Base-by-base conservation (phyloP, 1,139 yeast species). In the Suhomyces terraborum region DNA sequence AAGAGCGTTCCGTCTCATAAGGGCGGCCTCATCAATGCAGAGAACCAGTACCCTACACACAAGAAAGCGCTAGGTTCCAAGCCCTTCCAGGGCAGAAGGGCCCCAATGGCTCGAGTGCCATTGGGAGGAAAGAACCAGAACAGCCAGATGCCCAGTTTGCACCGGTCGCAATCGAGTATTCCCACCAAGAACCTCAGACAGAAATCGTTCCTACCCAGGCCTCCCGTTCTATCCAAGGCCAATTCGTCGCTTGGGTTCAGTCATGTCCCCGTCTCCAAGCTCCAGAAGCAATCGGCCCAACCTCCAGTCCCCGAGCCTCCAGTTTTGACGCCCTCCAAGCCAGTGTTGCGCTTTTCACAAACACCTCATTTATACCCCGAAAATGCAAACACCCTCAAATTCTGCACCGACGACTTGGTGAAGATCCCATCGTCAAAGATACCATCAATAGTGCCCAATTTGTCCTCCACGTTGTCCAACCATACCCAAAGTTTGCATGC, bases 41-140 rank as follows among this genome's bases (percentile, higher is more conserved):
- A 47, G 38, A 42, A 40, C 25, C 38, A 23, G 23, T 24, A 34
- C 25, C 24, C 9, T 4, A 6, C 21, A 21, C 32, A 35, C 22
- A 36, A 42, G 33, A 41, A 38, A 25, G 38, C 45, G 2, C 32
- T 45, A 7, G 31, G 25, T 6, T 19, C 31, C 24, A 40, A 26
- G 16, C 32, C 41, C 12, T 12, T 32, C 14, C 43, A 35, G 32
- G 35, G 36, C 13, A 39, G 31, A 32, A 10, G 42, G 4, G 35
- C 30, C 4, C 39, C 39, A 8, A 35, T 38, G 45, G 40, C 52
- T 30, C 57, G 80, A 49, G 62, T 75, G 1, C 80, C 81, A 0
- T 63, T 76, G 43, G 78, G 79, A 3, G 79, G 79, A 2, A 76
- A 76, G 50, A 75, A 72, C 51, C 68, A 62, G 40, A 75, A 75